Evolutionary conservation across 306 rosid genomes (phyloP), one percentile per base, ranked within the genome.

Genomic region (Quillaja saponaria): DNA sequence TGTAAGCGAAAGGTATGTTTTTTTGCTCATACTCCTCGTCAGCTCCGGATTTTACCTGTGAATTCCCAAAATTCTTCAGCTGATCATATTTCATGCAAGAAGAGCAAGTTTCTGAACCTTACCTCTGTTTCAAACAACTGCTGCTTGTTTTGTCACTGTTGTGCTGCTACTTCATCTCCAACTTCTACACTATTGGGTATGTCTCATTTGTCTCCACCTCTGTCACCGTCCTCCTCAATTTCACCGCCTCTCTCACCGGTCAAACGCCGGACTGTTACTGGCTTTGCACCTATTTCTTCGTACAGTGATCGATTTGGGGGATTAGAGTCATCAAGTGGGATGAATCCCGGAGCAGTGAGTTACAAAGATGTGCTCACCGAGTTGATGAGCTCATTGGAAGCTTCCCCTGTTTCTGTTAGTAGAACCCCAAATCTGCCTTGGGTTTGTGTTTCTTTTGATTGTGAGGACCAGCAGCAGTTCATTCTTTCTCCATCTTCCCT

Each of bases 1-100:
- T 92, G 98, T 54, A 86, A 84, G 76, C 55, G 98, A 1, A 88
- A 92, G 70, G 84, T 92, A 34, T 92, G 98, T 15, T 92, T 92
- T 71, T 92, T 92, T 28, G 98, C 98, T 11, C 98, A 92, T 63
- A 76, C 90, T 0, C 83, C 88, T 33, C 75, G 80, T 47, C 88
- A 92, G 75, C 84, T 92, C 0, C 80, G 98, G 14, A 66, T 88
- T 63, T 38, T 88, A 18, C 84, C 95, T 0, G 67, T 63, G 31
- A 69, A 63, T 58, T 57, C 74, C 10, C 59, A 58, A 3, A 33
- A 18, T 7, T 74, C 83, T 41, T 34, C 87, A 0, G 75, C 79
- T n/a, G 82, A 82, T 25, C 31, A 25, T 15, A 34, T 37, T 2
- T 5, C 81, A 5, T 74, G 81, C 63, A 90, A 75, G 68, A 82